Evolutionary conservation across 2,329 filamentous ascomycete genomes (phyloP).

Genomic region (Fusarium paranaense): DNA sequence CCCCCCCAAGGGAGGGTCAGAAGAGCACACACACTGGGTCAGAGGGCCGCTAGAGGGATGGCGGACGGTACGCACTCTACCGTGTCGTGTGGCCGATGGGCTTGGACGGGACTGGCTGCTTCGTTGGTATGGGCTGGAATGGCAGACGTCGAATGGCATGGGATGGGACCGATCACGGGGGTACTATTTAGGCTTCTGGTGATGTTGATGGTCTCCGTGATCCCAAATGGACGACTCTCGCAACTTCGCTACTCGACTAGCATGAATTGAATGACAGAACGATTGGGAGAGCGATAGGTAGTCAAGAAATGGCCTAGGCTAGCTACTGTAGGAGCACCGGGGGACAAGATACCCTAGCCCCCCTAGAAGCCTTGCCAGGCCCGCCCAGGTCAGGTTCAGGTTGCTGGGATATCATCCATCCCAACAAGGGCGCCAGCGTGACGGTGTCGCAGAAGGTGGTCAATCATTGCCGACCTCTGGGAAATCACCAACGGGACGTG

Average conservation of each 20-base stretch:
- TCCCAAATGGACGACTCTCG: constrained; percentile 30
- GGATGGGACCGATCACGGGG: constrained; percentile 37
- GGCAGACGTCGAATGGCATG: constrained; percentile 33
- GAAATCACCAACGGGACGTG: constrained; percentile 1
- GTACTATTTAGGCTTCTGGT: constrained; percentile 14
- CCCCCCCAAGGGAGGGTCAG: constrained; percentile 32
- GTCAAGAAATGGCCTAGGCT: constrained; percentile 24
- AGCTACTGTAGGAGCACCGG: constrained; percentile 23
- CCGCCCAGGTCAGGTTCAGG: neutral
- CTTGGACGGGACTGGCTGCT: constrained; percentile 34
- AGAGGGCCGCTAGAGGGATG: constrained; percentile 28
- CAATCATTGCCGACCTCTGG: constrained; percentile 20
- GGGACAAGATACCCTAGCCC: constrained; percentile 32
- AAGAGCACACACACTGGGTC: constrained; percentile 34
- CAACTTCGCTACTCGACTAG: constrained; percentile 17
- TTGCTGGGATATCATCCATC: constrained; percentile 11
- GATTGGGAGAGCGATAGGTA: constrained; percentile 30
- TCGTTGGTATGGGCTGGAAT: constrained; percentile 37
- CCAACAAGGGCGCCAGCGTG: constrained; percentile 15
- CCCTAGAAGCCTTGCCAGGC: constrained; percentile 29
- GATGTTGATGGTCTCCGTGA: constrained; percentile 26
- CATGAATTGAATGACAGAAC: constrained; percentile 34
- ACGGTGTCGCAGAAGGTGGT: constrained; percentile 27
- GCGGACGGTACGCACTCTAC: constrained; percentile 19
- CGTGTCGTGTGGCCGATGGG: constrained; percentile 37